A percentile compares a stretch with the other conserved stretches of the same genome.
These are phyloP conservation scores for Oryza australiensis DNA, from an alignment of 176 grass and related monocot genomes.

Conservation along the genomic window DNA sequence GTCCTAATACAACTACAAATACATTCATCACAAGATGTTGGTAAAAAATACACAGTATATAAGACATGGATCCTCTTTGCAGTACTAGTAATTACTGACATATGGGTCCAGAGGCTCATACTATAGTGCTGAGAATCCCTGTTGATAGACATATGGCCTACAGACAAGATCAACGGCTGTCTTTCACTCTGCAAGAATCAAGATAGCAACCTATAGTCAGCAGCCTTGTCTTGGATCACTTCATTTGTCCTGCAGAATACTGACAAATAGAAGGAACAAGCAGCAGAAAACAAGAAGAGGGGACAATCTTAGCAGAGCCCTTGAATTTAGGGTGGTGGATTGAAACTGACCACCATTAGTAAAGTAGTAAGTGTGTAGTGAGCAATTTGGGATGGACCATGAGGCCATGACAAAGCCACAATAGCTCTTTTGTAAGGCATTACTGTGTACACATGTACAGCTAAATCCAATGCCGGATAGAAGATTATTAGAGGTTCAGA, in stretches of 20 bases:
- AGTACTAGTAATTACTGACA: too few species aligned
- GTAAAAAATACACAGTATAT: not conserved
- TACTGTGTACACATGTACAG: not conserved
- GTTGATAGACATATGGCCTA: not conserved
- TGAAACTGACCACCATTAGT: not conserved
- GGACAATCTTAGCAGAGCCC: slow-evolving; percentile 35
- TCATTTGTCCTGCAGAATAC: slow-evolving; percentile 5
- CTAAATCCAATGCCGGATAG: not conserved
- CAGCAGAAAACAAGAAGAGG: slow-evolving; percentile 39
- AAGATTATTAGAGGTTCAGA: slow-evolving; percentile 1
- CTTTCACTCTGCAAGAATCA: slow-evolving; percentile 1
- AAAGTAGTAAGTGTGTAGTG: slow-evolving; percentile 7
- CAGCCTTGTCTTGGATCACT: slow-evolving; percentile 19
- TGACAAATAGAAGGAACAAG: slow-evolving; percentile 46
- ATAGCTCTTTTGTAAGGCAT: not conserved
- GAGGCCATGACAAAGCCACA: slow-evolving; percentile 24
- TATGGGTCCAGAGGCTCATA: too few species aligned
- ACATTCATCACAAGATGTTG: not conserved
- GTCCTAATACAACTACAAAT: not conserved
- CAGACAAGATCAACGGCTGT: slow-evolving; percentile 25
- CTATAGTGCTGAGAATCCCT: too few species aligned
- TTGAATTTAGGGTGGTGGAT: slow-evolving; percentile 35
- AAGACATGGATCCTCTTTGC: too few species aligned
- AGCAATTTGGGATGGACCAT: slow-evolving; percentile 14
- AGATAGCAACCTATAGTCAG: slow-evolving; percentile 15